Evolutionary conservation across 2,329 filamentous ascomycete species (phyloP), one percentile per base, ranked within the genome.

Genomic region (Xylaria sp.): DNA sequence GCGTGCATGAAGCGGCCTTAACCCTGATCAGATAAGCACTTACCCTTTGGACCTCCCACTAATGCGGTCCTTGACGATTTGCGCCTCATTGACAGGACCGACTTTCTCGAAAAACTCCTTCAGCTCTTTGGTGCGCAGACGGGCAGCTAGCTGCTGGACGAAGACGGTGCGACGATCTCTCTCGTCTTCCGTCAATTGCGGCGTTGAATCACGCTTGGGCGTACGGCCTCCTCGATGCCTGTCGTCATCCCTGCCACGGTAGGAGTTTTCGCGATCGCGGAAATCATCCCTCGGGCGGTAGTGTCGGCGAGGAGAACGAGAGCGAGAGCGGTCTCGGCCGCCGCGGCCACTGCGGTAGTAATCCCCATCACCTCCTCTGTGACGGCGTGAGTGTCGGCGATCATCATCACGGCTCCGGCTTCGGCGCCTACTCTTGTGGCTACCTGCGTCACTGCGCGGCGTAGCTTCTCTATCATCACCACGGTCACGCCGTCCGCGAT

Each of bases 1-100:
- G 29, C 39, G 42, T 41, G 49, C 17, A 18, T 24, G 2, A 44
- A 17, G 19, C 22, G 7, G n/a, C 19, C 7, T n/a, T 24, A 13
- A 8, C 0, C 7, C n/a, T 24, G n/a, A 8, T 0, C 26, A 1
- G 20, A n/a, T 22, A 16, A 34, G 17, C 18, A 4, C 89, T 70
- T 81, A 96, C 93, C 94, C 94, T 81, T 99, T 99, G 59, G 92
- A 97, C 76, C 94, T 90, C 66, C 92, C 91, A 76, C 92, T 97
- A 60, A 99, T 92, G 59, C 94, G 86, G 68, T 99, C 94, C 76
- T 97, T 97, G 48, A 99, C 94, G 68, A 99, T 99, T 78, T 97
- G 94, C 46, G 94, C 94, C 73, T 97, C 94, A 66, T 94, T 95
- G 50, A 99, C 94, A 38, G 90, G 87, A 60, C 94, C 94, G 66